phyloP scores from a whole-genome alignment of 1,284 basidiomycete genomes.

The Tremellales sp. region DNA sequence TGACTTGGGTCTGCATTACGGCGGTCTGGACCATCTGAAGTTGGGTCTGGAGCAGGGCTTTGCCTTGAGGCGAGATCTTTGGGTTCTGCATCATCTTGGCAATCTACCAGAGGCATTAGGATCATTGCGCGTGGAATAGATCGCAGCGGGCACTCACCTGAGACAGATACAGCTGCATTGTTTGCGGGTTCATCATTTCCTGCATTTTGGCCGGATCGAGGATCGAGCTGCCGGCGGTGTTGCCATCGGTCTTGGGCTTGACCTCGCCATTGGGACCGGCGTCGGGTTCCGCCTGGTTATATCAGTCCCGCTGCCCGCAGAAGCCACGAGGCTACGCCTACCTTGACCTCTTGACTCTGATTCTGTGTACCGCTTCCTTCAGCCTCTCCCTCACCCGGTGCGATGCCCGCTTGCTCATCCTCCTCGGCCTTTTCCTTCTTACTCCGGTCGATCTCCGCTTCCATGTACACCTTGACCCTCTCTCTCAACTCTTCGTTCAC shows the following conservation, averaged over 20 bases:
- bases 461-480: conserved; percentile 73
- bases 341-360: conserved; percentile 5
- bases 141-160: conserved; percentile 15
- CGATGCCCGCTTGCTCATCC: conserved; percentile 30
- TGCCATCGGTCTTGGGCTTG: too few relatives aligned
- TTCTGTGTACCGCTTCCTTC: too few relatives aligned
- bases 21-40: conserved; percentile 37
- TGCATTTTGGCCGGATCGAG: conserved; percentile 11
- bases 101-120: not conserved
- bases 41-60: conserved; percentile 23
- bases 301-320: not conserved
- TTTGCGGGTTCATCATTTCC: conserved; percentile 28
- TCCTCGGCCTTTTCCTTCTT: conserved; percentile 55
- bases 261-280: too few relatives aligned
- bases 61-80: conserved; percentile 16
- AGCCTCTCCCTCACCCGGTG: conserved; percentile 23
- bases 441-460: conserved; percentile 75
- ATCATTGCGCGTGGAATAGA: not conserved
- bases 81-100: conserved; percentile 21
- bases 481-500: conserved; percentile 72
- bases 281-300: too few relatives aligned
- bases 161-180: conserved; percentile 26
- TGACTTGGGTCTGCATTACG: conserved; percentile 41
- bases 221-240: conserved; percentile 3
- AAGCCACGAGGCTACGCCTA: not conserved